Percentiles rank a stretch among this genome's conserved stretches.
Conservation (phyloP, 768 basidiomycete species). For the Gloeophyllum trabeum region DNA sequence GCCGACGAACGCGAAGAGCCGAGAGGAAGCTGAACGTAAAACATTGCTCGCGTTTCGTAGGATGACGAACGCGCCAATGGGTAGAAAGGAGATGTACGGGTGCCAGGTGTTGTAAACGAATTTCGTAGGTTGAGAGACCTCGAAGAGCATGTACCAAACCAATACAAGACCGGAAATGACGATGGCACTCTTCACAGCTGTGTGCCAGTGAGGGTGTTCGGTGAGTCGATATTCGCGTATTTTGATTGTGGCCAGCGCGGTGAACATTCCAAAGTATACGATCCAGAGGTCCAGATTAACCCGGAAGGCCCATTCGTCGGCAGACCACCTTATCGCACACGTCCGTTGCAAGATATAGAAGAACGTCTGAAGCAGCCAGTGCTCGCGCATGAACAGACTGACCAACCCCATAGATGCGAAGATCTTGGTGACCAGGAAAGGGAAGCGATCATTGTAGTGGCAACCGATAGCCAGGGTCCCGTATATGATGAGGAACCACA, state of each 20-base stretch:
- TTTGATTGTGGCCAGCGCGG: slow-evolving; percentile 65
- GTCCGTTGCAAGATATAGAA: slow-evolving; percentile 56
- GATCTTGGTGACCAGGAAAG: slow-evolving; percentile 65
- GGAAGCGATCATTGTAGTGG: slow-evolving; percentile 57
- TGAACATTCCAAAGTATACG: slow-evolving; percentile 79
- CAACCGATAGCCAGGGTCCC: slow-evolving; percentile 62
- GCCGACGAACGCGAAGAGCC: slow-evolving; percentile 71
- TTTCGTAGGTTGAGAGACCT: slow-evolving; percentile 66
- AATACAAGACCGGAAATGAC: slow-evolving; percentile 41
- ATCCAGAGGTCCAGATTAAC: slow-evolving; percentile 85
- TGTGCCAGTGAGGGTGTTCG: slow-evolving; percentile 58
- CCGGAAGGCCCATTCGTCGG: slow-evolving; percentile 82
- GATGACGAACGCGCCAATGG: slow-evolving; percentile 63
- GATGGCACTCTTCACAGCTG: slow-evolving; percentile 34
- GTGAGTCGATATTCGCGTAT: slow-evolving; percentile 59
- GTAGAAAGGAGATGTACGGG: slow-evolving; percentile 70
- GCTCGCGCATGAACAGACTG: slow-evolving; percentile 54
- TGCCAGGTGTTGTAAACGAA: slow-evolving; percentile 83
- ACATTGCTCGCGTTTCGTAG: slow-evolving; percentile 68
- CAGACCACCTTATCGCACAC: slow-evolving; percentile 75
- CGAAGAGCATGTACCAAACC: slow-evolving; percentile 77
- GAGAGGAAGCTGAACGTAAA: slow-evolving; percentile 60
- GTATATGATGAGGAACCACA: slow-evolving; percentile 87
- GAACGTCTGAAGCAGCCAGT: slow-evolving; percentile 48
- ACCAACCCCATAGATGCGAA: slow-evolving; percentile 48